Evolutionary conservation across 768 basidiomycete genomes (phyloP).

Genomic region (Boletus vinaceobasis): DNA sequence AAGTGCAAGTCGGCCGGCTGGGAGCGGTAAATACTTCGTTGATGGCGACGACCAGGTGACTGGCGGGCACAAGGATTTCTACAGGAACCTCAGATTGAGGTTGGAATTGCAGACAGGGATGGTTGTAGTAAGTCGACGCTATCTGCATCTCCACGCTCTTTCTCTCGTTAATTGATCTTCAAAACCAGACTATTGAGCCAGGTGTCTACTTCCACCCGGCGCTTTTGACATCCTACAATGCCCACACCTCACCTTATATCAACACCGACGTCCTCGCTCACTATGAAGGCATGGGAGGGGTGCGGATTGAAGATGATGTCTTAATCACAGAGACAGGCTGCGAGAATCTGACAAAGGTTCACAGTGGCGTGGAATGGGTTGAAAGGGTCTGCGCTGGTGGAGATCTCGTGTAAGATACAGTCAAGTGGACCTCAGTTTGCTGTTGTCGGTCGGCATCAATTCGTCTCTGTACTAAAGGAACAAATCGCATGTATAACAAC

Average conservation of each 20-base stretch:
- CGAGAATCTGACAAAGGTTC: slow-evolving; percentile 84
- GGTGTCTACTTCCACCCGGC: slow-evolving; percentile 85
- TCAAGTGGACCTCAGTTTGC: background rate
- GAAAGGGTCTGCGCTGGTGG: slow-evolving; percentile 79
- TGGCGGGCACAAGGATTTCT: slow-evolving; percentile 63
- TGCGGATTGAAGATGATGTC: slow-evolving; percentile 92
- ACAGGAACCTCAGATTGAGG: slow-evolving; percentile 76
- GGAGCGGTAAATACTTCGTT: slow-evolving; percentile 54
- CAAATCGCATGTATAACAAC: background rate
- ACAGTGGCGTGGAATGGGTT: slow-evolving; percentile 78
- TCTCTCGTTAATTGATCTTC: background rate
- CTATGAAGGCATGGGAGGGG: slow-evolving; percentile 85
- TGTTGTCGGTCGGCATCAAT: background rate
- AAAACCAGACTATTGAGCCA: slow-evolving; percentile 78
- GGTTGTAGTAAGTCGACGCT: slow-evolving; percentile 69
- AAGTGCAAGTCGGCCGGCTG: slow-evolving; percentile 68
- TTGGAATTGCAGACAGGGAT: slow-evolving; percentile 71
- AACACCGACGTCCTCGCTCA: slow-evolving; percentile 17
- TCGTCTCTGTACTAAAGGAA: background rate
- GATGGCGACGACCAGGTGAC: slow-evolving; percentile 72
- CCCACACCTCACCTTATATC: slow-evolving; percentile 52
- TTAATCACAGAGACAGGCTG: slow-evolving; percentile 69
- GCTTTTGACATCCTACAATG: slow-evolving; percentile 63
- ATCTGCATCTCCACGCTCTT: background rate
- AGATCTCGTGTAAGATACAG: slow-evolving; percentile 18